These are phyloP conservation scores for Debaryomyces maramus DNA, from an alignment of 805 yeast genomes.

Conservation along the genomic window DNA sequence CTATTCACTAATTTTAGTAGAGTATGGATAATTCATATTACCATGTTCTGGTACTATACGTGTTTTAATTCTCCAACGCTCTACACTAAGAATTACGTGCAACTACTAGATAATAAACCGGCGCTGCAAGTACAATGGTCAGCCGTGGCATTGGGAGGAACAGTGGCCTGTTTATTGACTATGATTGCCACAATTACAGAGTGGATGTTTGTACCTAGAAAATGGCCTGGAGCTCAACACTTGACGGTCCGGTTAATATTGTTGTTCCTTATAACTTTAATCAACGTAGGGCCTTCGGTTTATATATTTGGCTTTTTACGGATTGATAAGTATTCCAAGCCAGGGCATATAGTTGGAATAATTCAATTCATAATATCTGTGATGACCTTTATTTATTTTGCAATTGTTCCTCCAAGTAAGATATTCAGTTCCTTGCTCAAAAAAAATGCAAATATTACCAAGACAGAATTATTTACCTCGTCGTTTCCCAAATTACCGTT, in stretches of 20 bases:
- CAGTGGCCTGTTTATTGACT: constrained; percentile 36
- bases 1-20: constrained; percentile 49
- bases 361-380: constrained; percentile 30
- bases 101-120: constrained; percentile 44
- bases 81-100: constrained; percentile 45
- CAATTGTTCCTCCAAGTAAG: constrained; percentile 25
- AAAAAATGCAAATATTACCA: constrained; percentile 9
- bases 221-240: constrained; percentile 21
- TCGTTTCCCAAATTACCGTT: constrained; percentile 23
- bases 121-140: constrained; percentile 45
- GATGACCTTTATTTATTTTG: constrained; percentile 27
- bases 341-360: constrained; percentile 23
- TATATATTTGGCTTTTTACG: constrained; percentile 29
- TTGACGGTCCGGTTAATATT: constrained; percentile 15
- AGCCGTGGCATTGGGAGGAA: constrained; percentile 46
- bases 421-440: constrained; percentile 15
- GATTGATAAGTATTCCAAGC: constrained; percentile 20
- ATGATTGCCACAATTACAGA: constrained; percentile 27
- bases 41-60: constrained; percentile 53
- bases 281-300: constrained; percentile 30
- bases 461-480: constrained; percentile 18
- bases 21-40: constrained; percentile 53
- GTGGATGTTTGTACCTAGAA: constrained; percentile 25
- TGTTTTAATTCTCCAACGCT: constrained; percentile 51
- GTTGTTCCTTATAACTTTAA: constrained; percentile 12